Percentiles rank a stretch among this genome's conserved stretches.
Conservation (phyloP, 2,329 filamentous ascomycete genomes). For the Decorospora gaudefroyi region DNA sequence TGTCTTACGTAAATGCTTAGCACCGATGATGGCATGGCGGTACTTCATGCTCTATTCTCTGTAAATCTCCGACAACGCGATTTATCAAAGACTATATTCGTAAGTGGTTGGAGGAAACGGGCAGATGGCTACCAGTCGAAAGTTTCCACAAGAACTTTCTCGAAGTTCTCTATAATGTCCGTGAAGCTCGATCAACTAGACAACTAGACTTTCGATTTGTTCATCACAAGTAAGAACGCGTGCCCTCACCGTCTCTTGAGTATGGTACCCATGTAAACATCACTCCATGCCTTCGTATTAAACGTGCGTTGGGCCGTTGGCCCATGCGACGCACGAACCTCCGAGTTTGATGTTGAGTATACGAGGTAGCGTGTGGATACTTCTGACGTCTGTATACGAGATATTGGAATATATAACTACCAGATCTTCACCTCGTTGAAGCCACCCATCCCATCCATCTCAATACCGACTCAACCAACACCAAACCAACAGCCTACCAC, state of each 20-base stretch:
- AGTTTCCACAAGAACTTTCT: no score
- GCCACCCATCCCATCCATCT: not conserved
- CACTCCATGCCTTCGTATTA: not conserved
- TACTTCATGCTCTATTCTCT: not conserved
- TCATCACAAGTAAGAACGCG: not conserved
- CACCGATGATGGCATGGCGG: not conserved
- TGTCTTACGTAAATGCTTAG: slow-evolving; percentile 1
- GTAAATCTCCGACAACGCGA: not conserved
- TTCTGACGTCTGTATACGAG: slow-evolving; percentile 6
- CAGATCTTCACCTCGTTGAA: not conserved
- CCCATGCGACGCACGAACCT: not conserved
- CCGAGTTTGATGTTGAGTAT: not conserved
- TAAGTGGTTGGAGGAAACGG: no score
- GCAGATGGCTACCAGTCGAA: no score
- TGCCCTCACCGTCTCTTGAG: slow-evolving; percentile 3
- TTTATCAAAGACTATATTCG: not conserved
- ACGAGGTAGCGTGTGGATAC: slow-evolving; percentile 4
- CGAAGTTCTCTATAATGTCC: not conserved
- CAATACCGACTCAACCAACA: not conserved
- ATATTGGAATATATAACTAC: not conserved
- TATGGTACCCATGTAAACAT: slow-evolving; percentile 1
- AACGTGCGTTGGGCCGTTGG: not conserved
- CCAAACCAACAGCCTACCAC: not conserved
- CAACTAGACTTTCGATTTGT: not conserved
- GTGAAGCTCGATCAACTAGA: not conserved